phyloP scores from a whole-genome alignment of 768 basidiomycete species.

The Hirschioporus abietinus region DNA sequence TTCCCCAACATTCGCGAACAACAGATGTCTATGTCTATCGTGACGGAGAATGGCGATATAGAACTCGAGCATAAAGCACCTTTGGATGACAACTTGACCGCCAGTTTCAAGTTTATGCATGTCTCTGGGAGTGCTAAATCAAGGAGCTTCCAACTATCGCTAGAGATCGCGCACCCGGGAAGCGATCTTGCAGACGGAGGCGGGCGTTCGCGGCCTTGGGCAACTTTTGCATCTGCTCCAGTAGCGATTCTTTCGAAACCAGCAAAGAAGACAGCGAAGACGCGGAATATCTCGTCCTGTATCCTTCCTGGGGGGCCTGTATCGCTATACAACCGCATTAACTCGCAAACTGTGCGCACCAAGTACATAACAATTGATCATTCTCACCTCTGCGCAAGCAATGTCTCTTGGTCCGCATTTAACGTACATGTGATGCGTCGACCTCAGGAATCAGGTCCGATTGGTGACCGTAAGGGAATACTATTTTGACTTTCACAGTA shows the following conservation, averaged over 20 bases:
- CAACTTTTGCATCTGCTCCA: conserved; percentile 86
- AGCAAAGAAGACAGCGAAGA: conserved; percentile 95
- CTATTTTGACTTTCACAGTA: conserved; percentile 29
- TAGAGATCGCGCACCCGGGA: conserved; percentile 71
- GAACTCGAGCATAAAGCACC: conserved; percentile 82
- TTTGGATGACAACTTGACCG: conserved; percentile 77
- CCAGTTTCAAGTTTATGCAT: conserved; percentile 88
- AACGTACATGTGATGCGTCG: conserved; percentile 85
- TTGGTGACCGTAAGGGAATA: conserved; percentile 48
- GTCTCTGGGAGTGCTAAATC: conserved; percentile 85
- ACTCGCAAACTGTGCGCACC: conserved; percentile 93
- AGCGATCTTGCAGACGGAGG: conserved; percentile 15
- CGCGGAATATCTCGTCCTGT: conserved; percentile 86
- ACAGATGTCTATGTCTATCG: conserved; percentile 80
- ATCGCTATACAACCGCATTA: conserved; percentile 93
- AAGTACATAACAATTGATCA: conserved; percentile 96
- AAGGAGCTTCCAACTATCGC: conserved; percentile 82
- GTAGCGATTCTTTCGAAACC: conserved; percentile 96
- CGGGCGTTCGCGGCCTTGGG: conserved; percentile 47
- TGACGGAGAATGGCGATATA: conserved; percentile 77
- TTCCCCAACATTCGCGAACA: conserved; percentile 79
- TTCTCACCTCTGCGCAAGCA: conserved; percentile 80
- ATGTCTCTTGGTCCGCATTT: conserved; percentile 90
- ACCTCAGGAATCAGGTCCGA: conserved; percentile 55
- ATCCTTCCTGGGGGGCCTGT: conserved; percentile 87